Conservation (phyloP, 345 rosid genomes). For the Gossypium turneri region DNA sequence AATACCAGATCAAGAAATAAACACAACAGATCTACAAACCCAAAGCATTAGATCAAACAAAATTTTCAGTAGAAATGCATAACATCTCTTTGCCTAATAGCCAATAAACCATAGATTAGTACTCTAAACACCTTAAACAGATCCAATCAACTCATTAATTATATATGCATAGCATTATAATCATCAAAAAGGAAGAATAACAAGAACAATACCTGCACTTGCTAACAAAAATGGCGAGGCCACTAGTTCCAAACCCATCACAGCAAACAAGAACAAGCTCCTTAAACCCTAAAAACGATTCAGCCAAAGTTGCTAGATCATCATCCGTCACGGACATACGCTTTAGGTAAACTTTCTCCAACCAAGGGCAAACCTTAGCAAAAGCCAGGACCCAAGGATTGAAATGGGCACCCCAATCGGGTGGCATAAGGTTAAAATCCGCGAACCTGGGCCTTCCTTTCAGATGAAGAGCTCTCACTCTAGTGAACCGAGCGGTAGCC, state of each 20-base stretch:
- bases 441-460: constrained; percentile 95
- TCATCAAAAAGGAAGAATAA: neutral
- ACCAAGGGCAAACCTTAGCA: constrained; percentile 65
- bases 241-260: constrained; percentile 83
- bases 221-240: constrained; percentile 63
- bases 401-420: constrained; percentile 75
- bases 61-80: too few relatives aligned
- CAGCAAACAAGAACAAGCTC: constrained; percentile 77
- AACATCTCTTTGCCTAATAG: too few relatives aligned
- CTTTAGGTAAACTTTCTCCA: constrained; percentile 70
- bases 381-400: constrained; percentile 56
- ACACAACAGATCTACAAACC: constrained; percentile 28
- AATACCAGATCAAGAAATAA: neutral
- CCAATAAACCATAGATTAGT: neutral
- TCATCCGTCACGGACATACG: constrained; percentile 79
- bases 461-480: constrained; percentile 54
- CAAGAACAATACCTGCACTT: constrained; percentile 59
- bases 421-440: constrained; percentile 85
- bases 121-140: constrained; percentile 16
- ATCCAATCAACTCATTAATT: constrained; percentile 13
- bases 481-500: constrained; percentile 52
- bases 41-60: too few relatives aligned
- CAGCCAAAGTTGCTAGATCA: constrained; percentile 55
- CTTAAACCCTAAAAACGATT: constrained; percentile 56
- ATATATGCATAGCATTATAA: neutral